Conservation (phyloP, 2,329 filamentous ascomycete genomes). For the Xylariaceae sp. region DNA sequence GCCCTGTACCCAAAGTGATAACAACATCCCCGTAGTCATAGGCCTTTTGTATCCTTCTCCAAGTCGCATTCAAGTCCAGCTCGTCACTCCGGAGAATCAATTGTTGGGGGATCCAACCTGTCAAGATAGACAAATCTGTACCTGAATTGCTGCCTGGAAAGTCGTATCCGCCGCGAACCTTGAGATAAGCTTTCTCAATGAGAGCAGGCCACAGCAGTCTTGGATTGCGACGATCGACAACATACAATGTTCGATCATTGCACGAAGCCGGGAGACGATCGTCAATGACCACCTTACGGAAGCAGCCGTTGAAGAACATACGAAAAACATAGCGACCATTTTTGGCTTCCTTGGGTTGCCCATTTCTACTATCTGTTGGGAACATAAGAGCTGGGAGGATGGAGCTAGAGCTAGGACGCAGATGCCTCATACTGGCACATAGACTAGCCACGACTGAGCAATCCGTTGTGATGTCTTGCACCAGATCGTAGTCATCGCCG, state of each 20-base stretch:
- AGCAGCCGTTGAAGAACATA: constrained; percentile 95
- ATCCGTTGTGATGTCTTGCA: constrained; percentile 93
- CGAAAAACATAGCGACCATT: constrained; percentile 88
- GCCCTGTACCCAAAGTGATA: constrained; percentile 85
- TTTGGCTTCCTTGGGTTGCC: constrained; percentile 60
- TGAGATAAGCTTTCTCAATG: constrained; percentile 93
- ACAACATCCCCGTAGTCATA: constrained; percentile 78
- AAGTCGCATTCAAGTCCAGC: constrained; percentile 69
- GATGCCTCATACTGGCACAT: constrained; percentile 72
- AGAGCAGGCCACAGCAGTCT: constrained; percentile 86
- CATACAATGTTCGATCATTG: constrained; percentile 73
- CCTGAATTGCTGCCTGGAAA: constrained; percentile 97
- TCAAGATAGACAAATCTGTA: constrained; percentile 88
- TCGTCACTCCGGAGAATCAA: constrained; percentile 86
- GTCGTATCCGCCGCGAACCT: constrained; percentile 92
- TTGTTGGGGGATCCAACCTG: constrained; percentile 96
- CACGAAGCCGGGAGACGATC: constrained; percentile 79
- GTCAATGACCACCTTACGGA: constrained; percentile 81
- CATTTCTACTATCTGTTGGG: constrained; percentile 62
- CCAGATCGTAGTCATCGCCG: constrained; percentile 67
- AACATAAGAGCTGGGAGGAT: constrained; percentile 70
- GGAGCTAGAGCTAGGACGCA: constrained; percentile 63
- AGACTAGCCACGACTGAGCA: constrained; percentile 96
- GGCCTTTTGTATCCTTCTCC: constrained; percentile 70
- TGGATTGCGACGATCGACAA: constrained; percentile 80